Percentiles rank a stretch among this genome's conserved stretches.
Conservation (phyloP, 2,329 filamentous ascomycete species). For the Aspergillus pseudotamarii region DNA sequence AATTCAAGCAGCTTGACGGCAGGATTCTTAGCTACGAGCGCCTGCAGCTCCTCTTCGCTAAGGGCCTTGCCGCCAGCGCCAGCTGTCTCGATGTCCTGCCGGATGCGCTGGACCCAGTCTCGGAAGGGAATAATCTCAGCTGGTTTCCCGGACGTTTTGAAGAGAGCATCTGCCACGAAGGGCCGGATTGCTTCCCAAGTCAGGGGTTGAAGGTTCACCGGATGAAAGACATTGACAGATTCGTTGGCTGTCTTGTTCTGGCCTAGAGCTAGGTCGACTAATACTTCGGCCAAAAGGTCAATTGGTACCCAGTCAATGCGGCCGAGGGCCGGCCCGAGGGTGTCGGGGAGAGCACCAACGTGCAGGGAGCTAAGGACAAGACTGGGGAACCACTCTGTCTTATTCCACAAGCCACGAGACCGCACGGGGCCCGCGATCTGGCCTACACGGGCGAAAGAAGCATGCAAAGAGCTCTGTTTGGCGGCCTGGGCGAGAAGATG, state of each 20-base stretch:
- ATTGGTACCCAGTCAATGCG: constrained; percentile 51
- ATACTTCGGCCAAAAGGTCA: constrained; percentile 42
- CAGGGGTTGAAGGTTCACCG: constrained; percentile 19
- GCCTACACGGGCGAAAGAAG: constrained; percentile 29
- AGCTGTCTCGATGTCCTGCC: constrained; percentile 14
- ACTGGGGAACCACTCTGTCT: constrained; percentile 47
- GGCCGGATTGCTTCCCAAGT: constrained; percentile 16
- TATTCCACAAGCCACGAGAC: constrained; percentile 41
- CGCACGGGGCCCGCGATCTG: constrained; percentile 32
- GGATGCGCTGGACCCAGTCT: constrained; percentile 20
- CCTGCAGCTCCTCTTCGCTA: constrained; percentile 12
- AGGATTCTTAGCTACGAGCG: constrained; percentile 25
- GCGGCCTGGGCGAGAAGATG: constrained; percentile 27
- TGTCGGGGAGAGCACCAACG: constrained; percentile 41
- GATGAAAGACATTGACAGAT: constrained; percentile 18
- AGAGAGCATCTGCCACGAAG: neutral
- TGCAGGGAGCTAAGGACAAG: constrained; percentile 45
- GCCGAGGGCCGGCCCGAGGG: constrained; percentile 35
- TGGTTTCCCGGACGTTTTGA: neutral
- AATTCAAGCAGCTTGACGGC: constrained; percentile 36
- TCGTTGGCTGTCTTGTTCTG: neutral
- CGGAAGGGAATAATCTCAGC: constrained; percentile 11
- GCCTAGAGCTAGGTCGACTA: constrained; percentile 19
- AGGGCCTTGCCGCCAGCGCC: neutral
- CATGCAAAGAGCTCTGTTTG: constrained; percentile 9